A percentile compares a stretch with the other conserved stretches of the same genome.
These are phyloP conservation scores for Sedum album DNA, from an alignment of 164 flowering plant species.

Conservation along the genomic window DNA sequence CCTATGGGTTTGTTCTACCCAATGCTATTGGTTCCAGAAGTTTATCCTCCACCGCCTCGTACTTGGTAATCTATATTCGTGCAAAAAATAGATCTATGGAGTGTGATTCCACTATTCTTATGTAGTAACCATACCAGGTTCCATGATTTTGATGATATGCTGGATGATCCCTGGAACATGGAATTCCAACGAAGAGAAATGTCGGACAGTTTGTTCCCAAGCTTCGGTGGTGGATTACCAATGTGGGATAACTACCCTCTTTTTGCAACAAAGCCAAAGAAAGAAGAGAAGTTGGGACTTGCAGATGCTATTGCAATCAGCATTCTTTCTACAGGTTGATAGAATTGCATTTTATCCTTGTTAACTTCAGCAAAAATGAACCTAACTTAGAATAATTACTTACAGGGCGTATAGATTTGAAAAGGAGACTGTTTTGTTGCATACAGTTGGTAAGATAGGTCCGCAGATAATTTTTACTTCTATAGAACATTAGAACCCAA, in stretches of 20 bases:
- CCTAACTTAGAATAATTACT: slow-evolving; percentile 12
- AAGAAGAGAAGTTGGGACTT: slow-evolving; percentile 84
- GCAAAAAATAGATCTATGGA: background rate
- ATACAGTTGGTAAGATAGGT: slow-evolving; percentile 77
- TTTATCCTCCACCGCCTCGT: slow-evolving; percentile 87
- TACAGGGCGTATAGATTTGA: slow-evolving; percentile 90
- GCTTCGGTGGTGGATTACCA: slow-evolving; percentile 44
- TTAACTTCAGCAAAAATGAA: background rate
- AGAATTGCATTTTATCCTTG: slow-evolving; percentile 4
- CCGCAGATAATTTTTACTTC: too few relatives aligned
- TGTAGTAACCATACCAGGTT: slow-evolving; percentile 44
- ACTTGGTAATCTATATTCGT: slow-evolving; percentile 44
- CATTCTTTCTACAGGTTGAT: slow-evolving; percentile 80
- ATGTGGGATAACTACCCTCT: slow-evolving; percentile 83
- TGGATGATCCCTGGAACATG: slow-evolving; percentile 77
- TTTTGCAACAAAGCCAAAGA: slow-evolving; percentile 51
- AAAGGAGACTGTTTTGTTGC: slow-evolving; percentile 90
- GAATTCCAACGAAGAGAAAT: slow-evolving; percentile 68
- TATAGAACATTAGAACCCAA: too few relatives aligned
- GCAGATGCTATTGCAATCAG: slow-evolving; percentile 93
- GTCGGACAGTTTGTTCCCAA: slow-evolving; percentile 55
- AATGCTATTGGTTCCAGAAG: slow-evolving; percentile 80
- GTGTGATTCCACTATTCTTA: background rate
- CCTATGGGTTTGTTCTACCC: slow-evolving; percentile 98
- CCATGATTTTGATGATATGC: slow-evolving; percentile 86